These are phyloP conservation scores for Ciborinia camelliae DNA, from an alignment of 2,329 filamentous ascomycete genomes.

Conservation along the genomic window DNA sequence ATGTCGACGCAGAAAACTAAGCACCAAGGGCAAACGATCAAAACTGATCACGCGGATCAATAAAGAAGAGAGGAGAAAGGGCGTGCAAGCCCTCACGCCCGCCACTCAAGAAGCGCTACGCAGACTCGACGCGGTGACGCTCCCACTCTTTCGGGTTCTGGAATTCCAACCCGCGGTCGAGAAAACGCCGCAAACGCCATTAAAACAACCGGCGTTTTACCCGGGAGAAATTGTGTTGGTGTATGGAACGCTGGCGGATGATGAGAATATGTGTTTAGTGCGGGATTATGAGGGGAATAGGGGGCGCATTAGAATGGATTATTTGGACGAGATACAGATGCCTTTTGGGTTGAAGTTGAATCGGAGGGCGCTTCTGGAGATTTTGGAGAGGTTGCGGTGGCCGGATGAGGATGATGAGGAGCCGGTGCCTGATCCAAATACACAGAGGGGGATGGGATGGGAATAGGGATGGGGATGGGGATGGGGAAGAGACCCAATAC, in stretches of 20 bases:
- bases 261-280: neutral
- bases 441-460: too few relatives aligned
- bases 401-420: slow-evolving; percentile 7
- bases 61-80: neutral
- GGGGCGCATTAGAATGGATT: neutral
- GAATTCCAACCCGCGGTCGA: neutral
- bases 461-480: too few relatives aligned
- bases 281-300: slow-evolving; percentile 15
- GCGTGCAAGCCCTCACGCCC: neutral
- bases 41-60: neutral
- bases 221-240: neutral
- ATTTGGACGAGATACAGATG: neutral
- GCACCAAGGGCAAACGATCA: neutral
- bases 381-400: neutral
- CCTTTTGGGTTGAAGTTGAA: slow-evolving; percentile 15
- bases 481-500: neutral
- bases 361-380: neutral
- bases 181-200: neutral
- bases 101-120: neutral
- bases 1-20: neutral
- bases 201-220: neutral
- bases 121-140: neutral
- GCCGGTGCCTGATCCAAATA: neutral
- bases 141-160: neutral
- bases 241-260: neutral